Conservation (phyloP, 768 basidiomycete genomes). For the Kondoa malvinella region DNA sequence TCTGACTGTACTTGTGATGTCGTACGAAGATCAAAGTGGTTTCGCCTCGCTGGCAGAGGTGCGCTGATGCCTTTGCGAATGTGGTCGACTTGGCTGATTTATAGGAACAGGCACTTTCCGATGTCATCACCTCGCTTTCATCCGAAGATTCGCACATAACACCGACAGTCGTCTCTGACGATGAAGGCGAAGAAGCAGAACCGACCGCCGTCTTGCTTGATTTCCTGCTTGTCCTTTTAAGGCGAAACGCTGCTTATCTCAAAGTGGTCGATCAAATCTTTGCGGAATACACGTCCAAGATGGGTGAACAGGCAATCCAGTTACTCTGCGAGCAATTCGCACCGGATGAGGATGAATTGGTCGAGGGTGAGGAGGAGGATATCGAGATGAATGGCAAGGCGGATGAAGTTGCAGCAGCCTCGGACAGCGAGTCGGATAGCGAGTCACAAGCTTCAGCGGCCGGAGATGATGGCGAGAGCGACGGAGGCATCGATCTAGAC, state of each 20-base stretch:
- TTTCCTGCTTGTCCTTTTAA: constrained; percentile 72
- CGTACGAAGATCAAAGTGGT: constrained; percentile 50
- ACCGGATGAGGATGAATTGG: constrained; percentile 18
- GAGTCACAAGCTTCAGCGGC: constrained; percentile 13
- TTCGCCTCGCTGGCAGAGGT: constrained; percentile 48
- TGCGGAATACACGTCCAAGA: constrained; percentile 32
- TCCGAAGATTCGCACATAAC: constrained; percentile 6
- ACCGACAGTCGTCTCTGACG: constrained; percentile 20
- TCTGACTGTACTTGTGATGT: constrained; percentile 46
- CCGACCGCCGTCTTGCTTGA: constrained; percentile 76
- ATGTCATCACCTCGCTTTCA: constrained; percentile 46
- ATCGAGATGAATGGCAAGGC: constrained; percentile 34
- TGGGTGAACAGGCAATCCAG: constrained; percentile 27
- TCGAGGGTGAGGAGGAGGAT: constrained; percentile 22
- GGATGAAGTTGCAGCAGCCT: constrained; percentile 34
- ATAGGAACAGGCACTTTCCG: constrained; percentile 49
- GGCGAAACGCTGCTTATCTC: constrained; percentile 62
- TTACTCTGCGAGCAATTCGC: constrained; percentile 25
- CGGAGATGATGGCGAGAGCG: constrained; percentile 34
- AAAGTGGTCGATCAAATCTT: constrained; percentile 66
- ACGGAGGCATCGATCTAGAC: constrained; percentile 29
- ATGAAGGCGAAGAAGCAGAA: constrained; percentile 38
- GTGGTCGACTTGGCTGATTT: too few species aligned
- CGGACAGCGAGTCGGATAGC: background rate
- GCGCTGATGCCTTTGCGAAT: too few species aligned